A percentile compares a stretch with the other conserved stretches of the same genome.
phyloP scores from a whole-genome alignment of 805 yeast species.

The Myxozyma geophila region DNA sequence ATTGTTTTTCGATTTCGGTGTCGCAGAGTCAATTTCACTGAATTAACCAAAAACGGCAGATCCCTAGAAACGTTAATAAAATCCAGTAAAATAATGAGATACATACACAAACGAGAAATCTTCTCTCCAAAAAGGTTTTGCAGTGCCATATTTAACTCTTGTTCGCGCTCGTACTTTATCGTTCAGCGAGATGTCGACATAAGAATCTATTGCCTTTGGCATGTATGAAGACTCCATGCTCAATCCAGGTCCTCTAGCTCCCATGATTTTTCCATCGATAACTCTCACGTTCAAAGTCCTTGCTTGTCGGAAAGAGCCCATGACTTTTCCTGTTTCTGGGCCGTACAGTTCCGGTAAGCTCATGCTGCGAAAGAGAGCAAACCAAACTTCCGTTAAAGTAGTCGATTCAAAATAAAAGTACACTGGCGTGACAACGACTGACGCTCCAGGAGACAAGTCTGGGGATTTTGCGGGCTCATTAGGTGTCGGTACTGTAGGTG shows the following conservation, averaged over 20 bases:
- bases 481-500: background rate
- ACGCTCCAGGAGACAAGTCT: background rate
- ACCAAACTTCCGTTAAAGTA: conserved; percentile 32
- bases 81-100: conserved; percentile 49
- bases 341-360: conserved; percentile 34
- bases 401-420: conserved; percentile 28
- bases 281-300: conserved; percentile 24
- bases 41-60: conserved; percentile 46
- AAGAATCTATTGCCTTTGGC: conserved; percentile 44
- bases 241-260: conserved; percentile 27
- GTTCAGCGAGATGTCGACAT: conserved; percentile 76
- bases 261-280: conserved; percentile 29
- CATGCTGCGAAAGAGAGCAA: conserved; percentile 27
- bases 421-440: conserved; percentile 26
- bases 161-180: conserved; percentile 79
- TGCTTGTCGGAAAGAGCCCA: conserved; percentile 30
- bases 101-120: conserved; percentile 60
- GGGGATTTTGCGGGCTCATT: background rate
- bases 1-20: conserved; percentile 23
- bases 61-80: conserved; percentile 52
- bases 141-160: conserved; percentile 57
- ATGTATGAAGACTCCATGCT: conserved; percentile 15
- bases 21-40: conserved; percentile 29
- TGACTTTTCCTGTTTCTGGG: conserved; percentile 29
- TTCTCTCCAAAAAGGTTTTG: conserved; percentile 84